These are phyloP conservation scores for Arthrinium phaeospermum DNA, from an alignment of 2,329 filamentous ascomycete genomes.

Conservation along the genomic window DNA sequence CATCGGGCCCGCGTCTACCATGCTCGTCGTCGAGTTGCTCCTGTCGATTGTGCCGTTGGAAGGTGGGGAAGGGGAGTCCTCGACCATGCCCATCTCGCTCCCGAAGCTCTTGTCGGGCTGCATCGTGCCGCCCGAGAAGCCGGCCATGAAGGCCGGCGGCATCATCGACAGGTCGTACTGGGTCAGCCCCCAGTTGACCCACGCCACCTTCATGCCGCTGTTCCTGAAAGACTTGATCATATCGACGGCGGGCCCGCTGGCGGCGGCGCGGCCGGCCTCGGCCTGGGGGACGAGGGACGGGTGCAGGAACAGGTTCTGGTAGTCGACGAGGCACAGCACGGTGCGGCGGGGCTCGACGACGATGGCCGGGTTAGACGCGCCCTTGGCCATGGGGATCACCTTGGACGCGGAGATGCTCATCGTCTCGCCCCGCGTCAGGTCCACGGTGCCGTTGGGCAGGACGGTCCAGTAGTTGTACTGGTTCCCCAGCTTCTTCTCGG, in stretches of 20 bases:
- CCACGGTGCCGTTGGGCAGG: neutral
- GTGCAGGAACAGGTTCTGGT: slow-evolving; percentile 4
- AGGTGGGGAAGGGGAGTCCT: neutral
- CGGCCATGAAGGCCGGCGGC: slow-evolving; percentile 35
- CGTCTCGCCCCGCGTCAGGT: neutral
- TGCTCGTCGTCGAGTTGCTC: slow-evolving; percentile 28
- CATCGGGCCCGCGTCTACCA: slow-evolving; percentile 32
- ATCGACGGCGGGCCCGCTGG: neutral
- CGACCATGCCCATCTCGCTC: slow-evolving; percentile 36
- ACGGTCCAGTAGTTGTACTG: slow-evolving; percentile 4
- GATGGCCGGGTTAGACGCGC: neutral
- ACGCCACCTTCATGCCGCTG: slow-evolving; percentile 35
- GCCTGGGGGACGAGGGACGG: neutral
- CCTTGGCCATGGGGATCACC: neutral
- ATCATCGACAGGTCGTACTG: slow-evolving; percentile 37
- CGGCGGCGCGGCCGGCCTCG: neutral
- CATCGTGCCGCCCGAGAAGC: slow-evolving; percentile 32
- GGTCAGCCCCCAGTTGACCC: slow-evolving; percentile 39
- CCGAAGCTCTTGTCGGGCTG: slow-evolving; percentile 34
- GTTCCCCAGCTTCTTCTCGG: slow-evolving; percentile 12
- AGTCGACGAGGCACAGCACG: neutral
- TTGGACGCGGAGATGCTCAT: neutral
- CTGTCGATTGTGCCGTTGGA: slow-evolving; percentile 10
- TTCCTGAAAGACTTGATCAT: neutral
- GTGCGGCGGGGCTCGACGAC: neutral